Evolutionary conservation across 164 flowering plant species (phyloP).

Genomic region (Umbilicus rupestris): DNA sequence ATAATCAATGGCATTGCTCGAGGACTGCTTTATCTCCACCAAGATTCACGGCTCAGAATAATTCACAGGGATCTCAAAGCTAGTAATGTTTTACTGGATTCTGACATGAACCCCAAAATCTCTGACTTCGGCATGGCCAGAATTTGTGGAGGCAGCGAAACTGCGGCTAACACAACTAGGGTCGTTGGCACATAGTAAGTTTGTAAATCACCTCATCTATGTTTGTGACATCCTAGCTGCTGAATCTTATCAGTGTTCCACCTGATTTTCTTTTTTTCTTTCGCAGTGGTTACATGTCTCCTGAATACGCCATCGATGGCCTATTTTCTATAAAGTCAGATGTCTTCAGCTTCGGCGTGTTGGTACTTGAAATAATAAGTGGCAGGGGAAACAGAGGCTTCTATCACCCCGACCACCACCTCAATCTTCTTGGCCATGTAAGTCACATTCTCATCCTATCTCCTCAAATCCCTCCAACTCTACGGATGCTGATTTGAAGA

Average conservation of each 20-base stretch:
- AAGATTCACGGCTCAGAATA: constrained; percentile 16
- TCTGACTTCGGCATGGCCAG: constrained; percentile 19
- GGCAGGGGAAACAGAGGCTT: constrained; percentile 11
- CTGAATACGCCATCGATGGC: constrained; percentile 14
- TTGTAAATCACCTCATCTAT: too few species aligned
- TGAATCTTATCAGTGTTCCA: too few species aligned
- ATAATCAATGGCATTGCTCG: constrained; percentile 17
- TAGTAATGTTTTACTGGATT: constrained; percentile 18
- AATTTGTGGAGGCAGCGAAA: not conserved
- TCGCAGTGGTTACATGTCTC: constrained; percentile 18
- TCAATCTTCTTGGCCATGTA: constrained; percentile 14
- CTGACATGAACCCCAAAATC: constrained; percentile 15
- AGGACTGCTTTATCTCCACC: constrained; percentile 16
- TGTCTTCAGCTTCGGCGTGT: constrained; percentile 15
- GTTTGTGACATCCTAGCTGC: too few species aligned
- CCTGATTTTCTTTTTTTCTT: too few species aligned
- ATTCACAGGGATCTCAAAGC: constrained; percentile 21
- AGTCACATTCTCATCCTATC: not conserved
- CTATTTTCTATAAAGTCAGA: constrained; percentile 16
- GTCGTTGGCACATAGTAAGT: constrained; percentile 20
- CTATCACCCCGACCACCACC: constrained; percentile 1
- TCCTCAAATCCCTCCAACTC: not conserved
- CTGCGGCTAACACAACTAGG: constrained; percentile 11
- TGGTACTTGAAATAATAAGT: constrained; percentile 14
- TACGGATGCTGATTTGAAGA: not conserved